Evolutionary conservation across 2,329 filamentous ascomycete genomes (phyloP), one percentile per base, ranked within the genome.

Genomic region (Chrysosporium keratinophilum): DNA sequence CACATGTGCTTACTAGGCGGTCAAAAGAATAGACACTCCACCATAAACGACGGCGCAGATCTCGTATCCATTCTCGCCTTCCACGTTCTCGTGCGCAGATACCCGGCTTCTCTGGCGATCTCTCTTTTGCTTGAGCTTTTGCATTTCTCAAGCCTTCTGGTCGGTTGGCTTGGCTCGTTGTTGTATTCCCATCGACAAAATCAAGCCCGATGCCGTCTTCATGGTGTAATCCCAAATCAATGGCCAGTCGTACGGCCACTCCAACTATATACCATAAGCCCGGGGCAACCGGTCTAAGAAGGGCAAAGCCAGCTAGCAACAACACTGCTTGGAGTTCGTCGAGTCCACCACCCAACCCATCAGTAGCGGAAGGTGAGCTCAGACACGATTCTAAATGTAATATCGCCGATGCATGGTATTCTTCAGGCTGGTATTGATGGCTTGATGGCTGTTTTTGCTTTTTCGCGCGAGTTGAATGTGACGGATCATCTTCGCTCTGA

Each of bases 251-350:
- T 56, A 95, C 85, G 5, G 91, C 91, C 42, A 96, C 90, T 10
- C 93, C 93, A 56, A 94, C 87, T 57, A 97, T 97, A 69, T 97
- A 97, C 91, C 91, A 97, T 43, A 97, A 74, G 12, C 93, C 93
- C 0, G 91, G 91, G 1, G 91, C 88, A 19, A 97, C 89, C 1
- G 93, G 93, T 52, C 91, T 80, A 58, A 97, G 76, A 47, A 98
- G 76, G 6, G 91, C 91, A 75, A 97, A 95, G 52, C 89, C 89
- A 43, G 91, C 90, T 44, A 97, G 76, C 41, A 97, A 74, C 47
- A 97, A 72, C 6, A 97, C 90, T n/a, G 89, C 89, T 66, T 97
- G 91, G 50, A 97, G 74, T 64, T 96, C 90, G 67, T 96, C 90
- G 39, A 97, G 70, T 0, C 88, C 89, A n/a, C 86, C 87, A n/a